Base-by-base conservation (phyloP, 805 yeast genomes). In the Wickerhamiella kazuoi region DNA sequence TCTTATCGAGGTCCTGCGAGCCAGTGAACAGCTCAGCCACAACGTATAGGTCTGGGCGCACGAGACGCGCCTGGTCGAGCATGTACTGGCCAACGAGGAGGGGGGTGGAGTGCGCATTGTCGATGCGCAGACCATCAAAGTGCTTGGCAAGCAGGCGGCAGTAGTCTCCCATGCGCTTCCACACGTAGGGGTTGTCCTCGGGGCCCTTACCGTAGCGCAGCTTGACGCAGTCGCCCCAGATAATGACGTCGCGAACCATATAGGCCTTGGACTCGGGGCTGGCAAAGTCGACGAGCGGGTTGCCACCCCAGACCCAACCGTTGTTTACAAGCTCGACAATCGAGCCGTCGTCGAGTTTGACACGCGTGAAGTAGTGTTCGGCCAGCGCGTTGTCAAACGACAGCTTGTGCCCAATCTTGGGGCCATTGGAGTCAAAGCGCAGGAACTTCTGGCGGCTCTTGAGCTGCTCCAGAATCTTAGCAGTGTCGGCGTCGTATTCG, bases 271-370 rank as follows among this genome's bases (percentile, higher is more conserved):
- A 74, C 40, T 74, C 50, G 21, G 67, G 57, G 0, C 94, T 79
- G 0, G 97, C 98, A 68, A 87, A 87, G 60, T 87, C 97, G 2
- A 82, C 78, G 41, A 86, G 60, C 2, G 97, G 96, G 48, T 87
- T 76, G 9, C 94, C 96, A 39, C 82, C 86, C 98, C 98, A 87
- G 41, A 90, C 83, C 96, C 97, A 87, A 35, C 98, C 98, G 52
- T 90, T 87, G 54, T 90, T 90, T 3, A 94, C 97, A 43, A 87
- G 62, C 2, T 58, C 62, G 6, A 53, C 47, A 7, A 21, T 35
- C 30, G 68, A 64, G 2, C 84, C 87, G 36, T 64, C 63, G 2
- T 53, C 53, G 36, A 57, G 68, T 2, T 48, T 54, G 48, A 86
- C 72, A 42, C 84, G 64, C 2, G 96, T 83, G 56, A 90, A 87